Evolutionary conservation across 805 yeast genomes (phyloP).

Genomic region (Ogataea ganodermae): DNA sequence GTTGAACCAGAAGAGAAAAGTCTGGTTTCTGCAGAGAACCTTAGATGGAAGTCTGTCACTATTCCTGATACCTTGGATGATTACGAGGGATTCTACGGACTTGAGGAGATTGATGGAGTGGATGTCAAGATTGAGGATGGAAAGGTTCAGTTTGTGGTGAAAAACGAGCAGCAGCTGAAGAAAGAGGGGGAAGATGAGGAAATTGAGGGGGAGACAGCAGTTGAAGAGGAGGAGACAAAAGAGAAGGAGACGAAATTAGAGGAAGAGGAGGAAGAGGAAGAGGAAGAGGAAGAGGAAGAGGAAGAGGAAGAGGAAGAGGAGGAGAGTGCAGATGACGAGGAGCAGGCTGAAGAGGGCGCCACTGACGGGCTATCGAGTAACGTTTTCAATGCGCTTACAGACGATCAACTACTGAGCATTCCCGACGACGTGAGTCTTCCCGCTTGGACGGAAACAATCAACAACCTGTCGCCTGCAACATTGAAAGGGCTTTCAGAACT

Average conservation of each 20-base stretch:
- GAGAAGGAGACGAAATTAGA: conserved; percentile 11
- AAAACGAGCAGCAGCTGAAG: conserved; percentile 33
- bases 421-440: conserved; percentile 52
- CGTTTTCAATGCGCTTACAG: conserved; percentile 18
- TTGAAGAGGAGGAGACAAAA: conserved; percentile 9
- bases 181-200: conserved; percentile 16
- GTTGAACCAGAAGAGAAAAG: conserved; percentile 9
- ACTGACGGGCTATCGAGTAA: conserved; percentile 17
- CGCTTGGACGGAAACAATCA: conserved; percentile 51
- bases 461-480: conserved; percentile 53
- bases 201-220: conserved; percentile 14
- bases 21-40: conserved; percentile 49
- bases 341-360: conserved; percentile 3
- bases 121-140: conserved; percentile 77
- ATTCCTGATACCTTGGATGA: conserved; percentile 84
- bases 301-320: conserved; percentile 13
- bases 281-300: conserved; percentile 9
- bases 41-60: conserved; percentile 80
- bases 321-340: too few relatives aligned
- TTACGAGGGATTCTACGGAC: conserved; percentile 86
- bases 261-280: conserved; percentile 15
- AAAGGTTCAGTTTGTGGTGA: conserved; percentile 56
- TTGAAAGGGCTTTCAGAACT: conserved; percentile 61
- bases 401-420: conserved; percentile 13
- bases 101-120: conserved; percentile 94